Base-by-base conservation (phyloP, 805 yeast genomes). In the Metschnikowia lochheadii region DNA sequence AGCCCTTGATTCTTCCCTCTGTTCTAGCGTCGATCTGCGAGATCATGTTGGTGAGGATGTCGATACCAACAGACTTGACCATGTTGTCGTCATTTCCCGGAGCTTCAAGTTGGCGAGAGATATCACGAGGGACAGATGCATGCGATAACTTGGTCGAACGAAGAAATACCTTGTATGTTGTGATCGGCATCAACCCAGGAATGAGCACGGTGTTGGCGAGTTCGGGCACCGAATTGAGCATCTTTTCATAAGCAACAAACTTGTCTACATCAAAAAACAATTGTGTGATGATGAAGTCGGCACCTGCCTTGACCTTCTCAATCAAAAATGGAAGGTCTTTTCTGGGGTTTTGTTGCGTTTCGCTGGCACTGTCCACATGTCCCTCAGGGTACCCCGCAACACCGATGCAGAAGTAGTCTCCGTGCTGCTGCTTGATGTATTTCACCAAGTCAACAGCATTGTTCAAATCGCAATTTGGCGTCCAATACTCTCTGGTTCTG, bases 311-410 rank as follows among this genome's bases (percentile, higher is more conserved):
- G 21, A 92, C 78, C 66, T 94, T 94, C 57, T 89, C 96, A 45
- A 83, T 80, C 67, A 94, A 76, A 63, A 68, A 89, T 6, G 94
- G 92, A 43, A 92, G 62, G 66, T 92, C 99, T 43, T 77, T 77
- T 20, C 65, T 63, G 0, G 85, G 82, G 59, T 82, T 79, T 65
- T 90, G 96, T 34, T 75, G 76, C 7, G 81, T 68, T 42, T 70
- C 76, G 58, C 84, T 88, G 1, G 89, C 77, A 13, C 95, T 92
- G 58, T 91, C 96, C 34, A 89, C 90, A 68, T 92, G 97, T 17
- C 99, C 99, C 65, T 92, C 99, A 7, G 99, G 97, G 66, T 92
- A 92, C 1, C 95, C 97, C 1, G 99, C 99, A 14, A 92, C 99
- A 53, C 99, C 99, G 49, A 92, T 76, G 63, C 96, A 87, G 69